Conservation (phyloP, 2,329 filamentous ascomycete species). For the Plenodomus lindquistii region DNA sequence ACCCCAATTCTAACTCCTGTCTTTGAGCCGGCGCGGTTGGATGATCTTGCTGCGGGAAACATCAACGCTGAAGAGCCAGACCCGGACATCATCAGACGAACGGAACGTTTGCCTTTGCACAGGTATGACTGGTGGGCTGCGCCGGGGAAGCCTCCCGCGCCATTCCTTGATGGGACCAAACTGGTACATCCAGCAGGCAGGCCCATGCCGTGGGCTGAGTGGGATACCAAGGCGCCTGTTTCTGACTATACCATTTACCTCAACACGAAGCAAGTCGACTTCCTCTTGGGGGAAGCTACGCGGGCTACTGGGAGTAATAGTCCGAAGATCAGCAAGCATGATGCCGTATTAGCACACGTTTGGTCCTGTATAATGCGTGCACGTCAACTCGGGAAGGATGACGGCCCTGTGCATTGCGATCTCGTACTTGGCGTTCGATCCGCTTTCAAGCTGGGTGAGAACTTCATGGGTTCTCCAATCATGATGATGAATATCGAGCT, state of each 20-base stretch:
- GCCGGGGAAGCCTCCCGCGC: constrained; percentile 4
- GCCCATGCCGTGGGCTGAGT: constrained; percentile 9
- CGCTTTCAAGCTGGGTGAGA: constrained; percentile 2
- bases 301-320: neutral
- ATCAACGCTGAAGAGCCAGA: constrained; percentile 2
- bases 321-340: constrained; percentile 11
- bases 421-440: constrained; percentile 8
- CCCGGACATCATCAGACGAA: constrained; percentile 1
- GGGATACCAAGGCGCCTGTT: constrained; percentile 5
- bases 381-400: constrained; percentile 4
- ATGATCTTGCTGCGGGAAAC: constrained; percentile 1
- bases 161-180: constrained; percentile 2
- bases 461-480: constrained; percentile 8
- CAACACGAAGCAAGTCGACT: constrained; percentile 3
- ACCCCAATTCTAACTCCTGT: constrained; percentile 1
- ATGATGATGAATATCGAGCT: constrained; percentile 12
- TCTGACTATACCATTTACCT: constrained; percentile 9
- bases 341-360: constrained; percentile 11
- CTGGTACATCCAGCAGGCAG: constrained; percentile 2
- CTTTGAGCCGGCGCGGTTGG: constrained; percentile 1
- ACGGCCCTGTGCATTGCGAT: constrained; percentile 9
- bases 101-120: constrained; percentile 6
- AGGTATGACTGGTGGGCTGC: constrained; percentile 16
- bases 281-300: constrained; percentile 1
- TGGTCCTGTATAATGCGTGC: constrained; percentile 13